phyloP scores from a whole-genome alignment of 2,329 filamentous ascomycete species.

The Biscogniauxia sp. region DNA sequence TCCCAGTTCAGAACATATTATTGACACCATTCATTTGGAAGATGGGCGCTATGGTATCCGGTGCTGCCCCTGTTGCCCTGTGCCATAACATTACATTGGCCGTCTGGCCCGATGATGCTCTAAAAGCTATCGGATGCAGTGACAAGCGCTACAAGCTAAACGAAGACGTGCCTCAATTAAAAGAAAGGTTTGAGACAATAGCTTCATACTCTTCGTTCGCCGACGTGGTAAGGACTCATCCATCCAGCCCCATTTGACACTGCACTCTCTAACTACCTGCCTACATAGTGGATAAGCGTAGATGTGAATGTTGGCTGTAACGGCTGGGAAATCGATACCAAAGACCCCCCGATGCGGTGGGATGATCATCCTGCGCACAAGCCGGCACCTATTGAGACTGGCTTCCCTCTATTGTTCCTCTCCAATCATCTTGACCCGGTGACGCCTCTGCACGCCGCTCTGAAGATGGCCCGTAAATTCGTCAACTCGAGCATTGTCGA shows the following conservation, averaged over 20 bases:
- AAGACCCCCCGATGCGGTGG: constrained; percentile 33
- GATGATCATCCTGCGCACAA: constrained; percentile 29
- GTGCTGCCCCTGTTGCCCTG: constrained; percentile 9
- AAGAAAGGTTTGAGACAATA: constrained; percentile 30
- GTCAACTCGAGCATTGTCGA: constrained; percentile 37
- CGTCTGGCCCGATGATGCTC: constrained; percentile 28
- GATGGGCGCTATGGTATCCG: constrained; percentile 9
- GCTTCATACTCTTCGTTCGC: constrained; percentile 34
- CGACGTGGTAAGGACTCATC: constrained; percentile 33
- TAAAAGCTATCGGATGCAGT: constrained; percentile 33
- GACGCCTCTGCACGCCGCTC: constrained; percentile 50
- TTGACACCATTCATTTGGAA: background rate
- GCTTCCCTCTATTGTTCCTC: constrained; percentile 55
- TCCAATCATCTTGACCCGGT: constrained; percentile 59
- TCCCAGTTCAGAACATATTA: background rate
- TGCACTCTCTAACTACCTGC: constrained; percentile 20
- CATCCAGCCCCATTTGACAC: constrained; percentile 10
- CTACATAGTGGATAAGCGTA: constrained; percentile 30
- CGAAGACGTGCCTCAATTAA: constrained; percentile 29
- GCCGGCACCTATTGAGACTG: constrained; percentile 39
- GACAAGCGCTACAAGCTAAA: constrained; percentile 36
- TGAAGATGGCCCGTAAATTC: constrained; percentile 39
- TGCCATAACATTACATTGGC: constrained; percentile 25
- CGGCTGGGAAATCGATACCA: constrained; percentile 34
- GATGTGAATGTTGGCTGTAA: constrained; percentile 34